Evolutionary conservation across 352 stramenopile genomes (phyloP).

Genomic region (Globisporangium megalacanthum): DNA sequence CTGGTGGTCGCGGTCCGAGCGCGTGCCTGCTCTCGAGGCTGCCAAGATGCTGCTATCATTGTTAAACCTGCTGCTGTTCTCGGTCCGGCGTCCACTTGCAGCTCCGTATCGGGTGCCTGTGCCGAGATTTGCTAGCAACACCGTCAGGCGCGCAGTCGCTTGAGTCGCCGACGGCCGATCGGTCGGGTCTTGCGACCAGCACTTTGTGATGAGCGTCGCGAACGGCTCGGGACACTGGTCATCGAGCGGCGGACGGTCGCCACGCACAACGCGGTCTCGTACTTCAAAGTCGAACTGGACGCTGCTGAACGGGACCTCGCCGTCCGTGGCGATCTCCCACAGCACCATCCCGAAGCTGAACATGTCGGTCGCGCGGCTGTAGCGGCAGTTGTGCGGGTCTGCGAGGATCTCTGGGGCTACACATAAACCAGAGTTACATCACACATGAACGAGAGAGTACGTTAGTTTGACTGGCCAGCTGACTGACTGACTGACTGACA

Average conservation of each 20-base stretch:
- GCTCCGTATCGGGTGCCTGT: not conserved
- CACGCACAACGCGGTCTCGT: constrained; percentile 45
- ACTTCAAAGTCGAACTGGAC: constrained; percentile 68
- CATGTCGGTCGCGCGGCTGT: constrained; percentile 68
- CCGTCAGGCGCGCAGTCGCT: constrained; percentile 42
- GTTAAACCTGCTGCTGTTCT: constrained; percentile 16
- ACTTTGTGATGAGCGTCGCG: constrained; percentile 50
- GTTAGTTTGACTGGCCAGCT: not conserved
- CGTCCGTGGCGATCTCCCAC: constrained; percentile 71
- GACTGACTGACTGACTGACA: no score
- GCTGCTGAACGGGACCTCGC: constrained; percentile 51
- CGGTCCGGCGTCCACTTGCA: not conserved
- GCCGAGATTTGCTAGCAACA: constrained; percentile 45
- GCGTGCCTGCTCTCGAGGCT: constrained; percentile 31
- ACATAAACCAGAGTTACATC: not conserved
- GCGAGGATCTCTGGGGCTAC: constrained; percentile 61
- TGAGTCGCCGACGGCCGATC: constrained; percentile 43
- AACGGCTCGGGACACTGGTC: constrained; percentile 44
- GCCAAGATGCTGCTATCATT: constrained; percentile 58
- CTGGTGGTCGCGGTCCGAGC: constrained; percentile 23
- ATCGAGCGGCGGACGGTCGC: constrained; percentile 43
- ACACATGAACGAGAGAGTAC: not conserved
- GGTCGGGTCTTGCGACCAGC: constrained; percentile 53
- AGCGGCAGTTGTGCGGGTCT: constrained; percentile 58
- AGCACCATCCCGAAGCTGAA: constrained; percentile 72